Evolutionary conservation across 345 rosid genomes (phyloP).

Genomic region (Melaleuca quinquenervia): DNA sequence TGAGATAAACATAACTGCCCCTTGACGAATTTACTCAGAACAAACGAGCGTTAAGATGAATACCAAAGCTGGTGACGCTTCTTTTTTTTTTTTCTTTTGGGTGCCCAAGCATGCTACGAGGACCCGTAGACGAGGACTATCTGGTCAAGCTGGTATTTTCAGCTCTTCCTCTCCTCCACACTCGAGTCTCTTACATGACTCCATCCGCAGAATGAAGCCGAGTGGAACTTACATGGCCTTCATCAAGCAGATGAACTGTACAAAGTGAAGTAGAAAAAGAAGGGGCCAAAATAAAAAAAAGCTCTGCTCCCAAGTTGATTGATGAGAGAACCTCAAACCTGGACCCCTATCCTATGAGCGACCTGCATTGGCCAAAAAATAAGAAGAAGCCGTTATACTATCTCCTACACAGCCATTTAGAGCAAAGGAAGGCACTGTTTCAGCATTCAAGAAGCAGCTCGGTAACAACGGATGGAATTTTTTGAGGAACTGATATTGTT

Average conservation of each 20-base stretch:
- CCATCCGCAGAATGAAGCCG: background rate
- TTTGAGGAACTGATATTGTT: background rate
- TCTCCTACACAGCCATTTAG: background rate
- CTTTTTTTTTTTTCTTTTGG: background rate
- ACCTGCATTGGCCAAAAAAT: slow-evolving; percentile 27
- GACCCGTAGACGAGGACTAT: background rate
- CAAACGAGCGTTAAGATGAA: background rate
- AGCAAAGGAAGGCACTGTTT: background rate
- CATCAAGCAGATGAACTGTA: slow-evolving; percentile 1
- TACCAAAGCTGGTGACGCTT: background rate
- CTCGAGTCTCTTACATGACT: background rate
- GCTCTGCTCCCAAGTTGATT: background rate
- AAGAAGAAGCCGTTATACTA: background rate
- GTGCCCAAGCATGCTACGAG: background rate
- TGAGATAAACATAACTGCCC: background rate
- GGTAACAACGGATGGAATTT: background rate
- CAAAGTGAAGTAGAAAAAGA: background rate
- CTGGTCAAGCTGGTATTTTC: background rate
- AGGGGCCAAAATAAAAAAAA: background rate
- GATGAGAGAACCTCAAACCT: slow-evolving; percentile 18
- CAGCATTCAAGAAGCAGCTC: background rate
- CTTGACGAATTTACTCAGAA: background rate
- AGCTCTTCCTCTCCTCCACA: background rate
- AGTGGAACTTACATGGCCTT: background rate
- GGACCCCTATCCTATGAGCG: slow-evolving; percentile 72